Conservation (phyloP, 768 basidiomycete genomes). For the Chalciporus chontae region DNA sequence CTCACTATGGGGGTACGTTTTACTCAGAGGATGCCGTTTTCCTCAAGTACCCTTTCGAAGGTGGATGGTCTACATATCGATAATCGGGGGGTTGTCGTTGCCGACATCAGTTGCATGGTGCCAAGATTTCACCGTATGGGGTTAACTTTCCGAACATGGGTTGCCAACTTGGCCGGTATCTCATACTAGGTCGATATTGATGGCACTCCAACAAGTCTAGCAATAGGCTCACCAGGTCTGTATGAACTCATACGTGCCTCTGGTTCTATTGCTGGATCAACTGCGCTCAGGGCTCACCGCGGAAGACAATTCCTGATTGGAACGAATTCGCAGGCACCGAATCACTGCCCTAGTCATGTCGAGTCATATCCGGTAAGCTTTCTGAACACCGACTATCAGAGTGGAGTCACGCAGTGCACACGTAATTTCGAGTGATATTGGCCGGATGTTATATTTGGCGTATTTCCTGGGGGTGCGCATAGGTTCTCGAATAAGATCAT, state of each 20-base stretch:
- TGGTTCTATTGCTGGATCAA: neutral
- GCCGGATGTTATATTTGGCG: no score
- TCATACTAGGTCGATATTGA: no score
- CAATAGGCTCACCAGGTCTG: neutral
- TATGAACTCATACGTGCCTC: neutral
- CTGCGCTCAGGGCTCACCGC: neutral
- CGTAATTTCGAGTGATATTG: no score
- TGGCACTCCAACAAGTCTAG: neutral
- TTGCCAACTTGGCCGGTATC: no score
- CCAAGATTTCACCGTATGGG: neutral
- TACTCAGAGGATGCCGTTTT: no score
- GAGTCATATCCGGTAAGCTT: slow-evolving; percentile 19
- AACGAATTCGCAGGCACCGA: slow-evolving; percentile 3
- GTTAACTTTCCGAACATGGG: neutral
- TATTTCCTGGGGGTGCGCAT: no score
- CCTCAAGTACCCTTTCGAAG: no score
- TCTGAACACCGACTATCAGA: slow-evolving; percentile 7
- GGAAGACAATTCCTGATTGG: slow-evolving; percentile 8
- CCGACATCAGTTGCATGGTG: neutral
- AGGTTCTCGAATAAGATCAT: neutral
- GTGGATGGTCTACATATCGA: neutral
- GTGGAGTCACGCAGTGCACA: neutral
- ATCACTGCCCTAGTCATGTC: neutral
- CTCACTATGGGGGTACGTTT: no score
- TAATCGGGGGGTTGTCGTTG: neutral